These are phyloP conservation scores for Bothriochloa decipiens DNA, from an alignment of 176 grass and related monocot genomes.

Conservation along the genomic window DNA sequence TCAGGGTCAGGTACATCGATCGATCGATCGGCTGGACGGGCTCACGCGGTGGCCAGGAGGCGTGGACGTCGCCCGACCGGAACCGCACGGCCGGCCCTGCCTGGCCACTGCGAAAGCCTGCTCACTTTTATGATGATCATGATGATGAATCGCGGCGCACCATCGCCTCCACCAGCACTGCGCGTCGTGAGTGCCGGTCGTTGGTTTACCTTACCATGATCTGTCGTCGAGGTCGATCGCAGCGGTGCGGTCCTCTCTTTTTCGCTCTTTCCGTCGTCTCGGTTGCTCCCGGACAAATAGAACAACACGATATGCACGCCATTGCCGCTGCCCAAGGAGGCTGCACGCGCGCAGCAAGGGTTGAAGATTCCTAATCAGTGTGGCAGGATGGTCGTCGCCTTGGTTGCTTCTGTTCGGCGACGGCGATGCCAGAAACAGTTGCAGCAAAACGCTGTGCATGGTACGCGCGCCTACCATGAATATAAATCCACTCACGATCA, in stretches of 20 bases:
- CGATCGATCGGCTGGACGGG: neutral
- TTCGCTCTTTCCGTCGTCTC: neutral
- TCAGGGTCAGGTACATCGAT: too few relatives aligned
- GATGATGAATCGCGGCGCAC: slow-evolving; percentile 11
- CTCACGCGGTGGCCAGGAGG: slow-evolving; percentile 1
- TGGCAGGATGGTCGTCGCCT: neutral
- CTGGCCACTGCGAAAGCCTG: neutral
- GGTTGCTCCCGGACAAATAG: neutral
- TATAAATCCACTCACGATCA: neutral
- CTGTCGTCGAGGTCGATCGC: too few relatives aligned
- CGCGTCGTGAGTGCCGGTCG: neutral
- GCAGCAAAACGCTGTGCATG: too few relatives aligned
- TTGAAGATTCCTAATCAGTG: neutral
- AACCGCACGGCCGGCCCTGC: neutral
- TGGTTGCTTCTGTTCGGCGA: neutral
- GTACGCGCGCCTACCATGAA: neutral
- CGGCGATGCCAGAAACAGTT: neutral
- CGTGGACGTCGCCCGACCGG: neutral
- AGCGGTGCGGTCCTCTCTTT: neutral
- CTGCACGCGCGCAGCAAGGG: neutral
- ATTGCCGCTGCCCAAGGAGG: neutral
- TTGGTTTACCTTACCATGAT: neutral
- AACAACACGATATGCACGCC: neutral
- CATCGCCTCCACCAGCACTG: neutral
- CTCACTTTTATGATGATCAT: neutral